These are phyloP conservation scores for Colletotrichum spinosum DNA, from an alignment of 2,329 filamentous ascomycete genomes.

Conservation along the genomic window DNA sequence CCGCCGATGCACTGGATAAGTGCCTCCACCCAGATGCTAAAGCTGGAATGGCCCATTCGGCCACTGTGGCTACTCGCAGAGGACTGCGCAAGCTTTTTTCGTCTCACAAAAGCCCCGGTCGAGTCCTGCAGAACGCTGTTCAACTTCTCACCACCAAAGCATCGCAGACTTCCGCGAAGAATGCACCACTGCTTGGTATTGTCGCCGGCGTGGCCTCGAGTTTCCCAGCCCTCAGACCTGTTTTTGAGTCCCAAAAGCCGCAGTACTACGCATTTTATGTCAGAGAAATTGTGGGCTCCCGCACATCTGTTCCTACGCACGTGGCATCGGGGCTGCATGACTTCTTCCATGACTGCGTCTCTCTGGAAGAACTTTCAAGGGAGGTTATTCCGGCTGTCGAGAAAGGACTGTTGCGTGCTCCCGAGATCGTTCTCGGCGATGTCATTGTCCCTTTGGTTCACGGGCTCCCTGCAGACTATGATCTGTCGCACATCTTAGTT, in stretches of 20 bases:
- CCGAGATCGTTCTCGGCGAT: slow-evolving; percentile 87
- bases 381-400: slow-evolving; percentile 86
- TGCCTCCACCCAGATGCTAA: slow-evolving; percentile 77
- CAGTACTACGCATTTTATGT: slow-evolving; percentile 85
- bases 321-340: slow-evolving; percentile 80
- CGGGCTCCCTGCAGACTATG: slow-evolving; percentile 76
- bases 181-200: slow-evolving; percentile 84
- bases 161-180: slow-evolving; percentile 71
- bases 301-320: slow-evolving; percentile 76
- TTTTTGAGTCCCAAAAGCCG: slow-evolving; percentile 74
- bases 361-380: slow-evolving; percentile 78
- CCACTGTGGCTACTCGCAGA: slow-evolving; percentile 81
- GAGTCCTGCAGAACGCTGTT: slow-evolving; percentile 73
- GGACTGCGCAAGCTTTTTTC: slow-evolving; percentile 81
- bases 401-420: slow-evolving; percentile 88
- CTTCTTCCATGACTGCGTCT: slow-evolving; percentile 84
- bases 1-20: slow-evolving; percentile 81
- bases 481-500: slow-evolving; percentile 80
- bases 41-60: slow-evolving; percentile 75
- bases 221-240: slow-evolving; percentile 69
- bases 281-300: slow-evolving; percentile 86
- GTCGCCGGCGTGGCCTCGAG: slow-evolving; percentile 88
- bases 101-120: slow-evolving; percentile 65
- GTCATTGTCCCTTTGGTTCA: slow-evolving; percentile 79
- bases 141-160: slow-evolving; percentile 76